phyloP scores from a whole-genome alignment of 2,329 filamentous ascomycete genomes.

The Aspergillus hiratsukae region DNA sequence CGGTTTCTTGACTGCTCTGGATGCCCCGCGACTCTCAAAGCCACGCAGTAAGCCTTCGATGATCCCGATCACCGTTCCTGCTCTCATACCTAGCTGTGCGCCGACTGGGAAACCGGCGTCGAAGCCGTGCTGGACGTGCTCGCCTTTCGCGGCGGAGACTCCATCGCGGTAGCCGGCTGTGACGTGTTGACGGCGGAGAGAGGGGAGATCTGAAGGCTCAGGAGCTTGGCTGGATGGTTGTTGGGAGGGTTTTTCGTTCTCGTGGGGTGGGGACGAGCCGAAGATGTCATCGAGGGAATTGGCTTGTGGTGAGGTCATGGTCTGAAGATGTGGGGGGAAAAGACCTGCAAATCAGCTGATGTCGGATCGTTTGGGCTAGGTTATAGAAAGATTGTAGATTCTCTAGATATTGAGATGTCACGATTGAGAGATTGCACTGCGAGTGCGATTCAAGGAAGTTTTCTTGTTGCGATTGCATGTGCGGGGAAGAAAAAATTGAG shows the following conservation, averaged over 20 bases:
- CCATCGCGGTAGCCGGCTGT: slow-evolving; percentile 91
- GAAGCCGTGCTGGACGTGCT: slow-evolving; percentile 78
- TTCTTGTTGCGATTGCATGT: background rate
- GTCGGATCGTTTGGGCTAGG: background rate
- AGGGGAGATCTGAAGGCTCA: slow-evolving; percentile 64
- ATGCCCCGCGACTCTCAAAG: slow-evolving; percentile 23
- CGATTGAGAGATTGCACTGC: background rate
- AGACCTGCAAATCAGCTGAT: background rate
- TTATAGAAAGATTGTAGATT: background rate
- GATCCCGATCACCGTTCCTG: slow-evolving; percentile 70
- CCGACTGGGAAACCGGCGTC: slow-evolving; percentile 87
- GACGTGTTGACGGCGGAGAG: slow-evolving; percentile 69
- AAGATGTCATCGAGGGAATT: slow-evolving; percentile 41
- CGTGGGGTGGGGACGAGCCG: slow-evolving; percentile 34
- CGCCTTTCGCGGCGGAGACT: slow-evolving; percentile 68
- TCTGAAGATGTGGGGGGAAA: background rate
- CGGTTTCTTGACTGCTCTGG: slow-evolving; percentile 24
- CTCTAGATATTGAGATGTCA: background rate
- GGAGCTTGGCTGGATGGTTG: background rate
- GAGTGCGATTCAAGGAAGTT: background rate
- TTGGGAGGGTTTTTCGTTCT: background rate
- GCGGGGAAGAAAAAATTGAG: background rate
- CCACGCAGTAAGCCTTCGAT: slow-evolving; percentile 63
- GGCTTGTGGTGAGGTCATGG: slow-evolving; percentile 7
- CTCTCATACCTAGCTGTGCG: slow-evolving; percentile 69